phyloP scores from a whole-genome alignment of 2,329 filamentous ascomycete species.

The Cladophialophora bantiana region DNA sequence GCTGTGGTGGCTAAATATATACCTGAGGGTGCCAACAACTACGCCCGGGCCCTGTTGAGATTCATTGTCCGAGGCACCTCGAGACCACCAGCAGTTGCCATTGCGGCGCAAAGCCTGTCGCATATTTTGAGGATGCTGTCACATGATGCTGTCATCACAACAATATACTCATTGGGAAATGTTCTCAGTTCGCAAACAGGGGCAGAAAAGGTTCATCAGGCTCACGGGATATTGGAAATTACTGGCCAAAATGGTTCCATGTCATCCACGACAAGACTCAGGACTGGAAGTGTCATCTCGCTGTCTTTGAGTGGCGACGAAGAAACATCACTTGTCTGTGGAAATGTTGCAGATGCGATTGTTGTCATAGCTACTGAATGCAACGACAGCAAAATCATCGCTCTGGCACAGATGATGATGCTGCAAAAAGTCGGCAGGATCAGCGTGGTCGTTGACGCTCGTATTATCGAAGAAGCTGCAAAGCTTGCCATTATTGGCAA shows the following conservation, averaged over 20 bases:
- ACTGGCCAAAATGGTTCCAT: constrained; percentile 41
- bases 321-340: constrained; percentile 77
- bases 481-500: constrained; percentile 78
- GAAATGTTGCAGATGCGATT: constrained; percentile 92
- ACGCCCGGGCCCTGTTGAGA: constrained; percentile 80
- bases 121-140: constrained; percentile 82
- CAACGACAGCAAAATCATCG: constrained; percentile 89
- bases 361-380: constrained; percentile 84
- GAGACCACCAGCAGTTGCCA: constrained; percentile 70
- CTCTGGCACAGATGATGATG: constrained; percentile 91
- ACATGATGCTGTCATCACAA: constrained; percentile 92
- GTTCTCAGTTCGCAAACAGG: constrained; percentile 77
- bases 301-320: constrained; percentile 77
- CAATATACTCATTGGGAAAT: constrained; percentile 94
- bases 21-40: constrained; percentile 72
- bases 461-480: constrained; percentile 83
- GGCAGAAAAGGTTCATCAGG: constrained; percentile 54
- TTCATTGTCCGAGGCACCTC: constrained; percentile 87
- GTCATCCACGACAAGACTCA: constrained; percentile 50
- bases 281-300: constrained; percentile 79
- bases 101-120: constrained; percentile 85
- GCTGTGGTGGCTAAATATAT: constrained; percentile 80
- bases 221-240: constrained; percentile 26
- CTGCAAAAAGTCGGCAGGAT: constrained; percentile 94
- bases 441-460: constrained; percentile 77